Percentiles rank a stretch among this genome's conserved stretches.
Evolutionary conservation across 2,329 filamentous ascomycete species (phyloP).

Genomic region (Cadophora luteo-olivacea): DNA sequence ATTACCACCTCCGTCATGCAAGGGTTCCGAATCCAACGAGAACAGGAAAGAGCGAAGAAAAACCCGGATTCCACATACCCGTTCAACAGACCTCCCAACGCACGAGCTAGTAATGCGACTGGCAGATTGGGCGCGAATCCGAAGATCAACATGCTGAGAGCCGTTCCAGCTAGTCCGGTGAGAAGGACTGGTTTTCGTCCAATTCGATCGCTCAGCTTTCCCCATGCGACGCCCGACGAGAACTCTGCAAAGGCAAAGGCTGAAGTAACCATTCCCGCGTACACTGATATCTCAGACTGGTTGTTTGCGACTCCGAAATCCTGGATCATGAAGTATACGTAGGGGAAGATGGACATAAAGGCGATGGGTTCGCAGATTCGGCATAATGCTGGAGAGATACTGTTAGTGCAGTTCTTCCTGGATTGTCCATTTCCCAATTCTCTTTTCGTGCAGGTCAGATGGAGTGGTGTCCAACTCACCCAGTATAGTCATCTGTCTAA

Average conservation of each 20-base stretch:
- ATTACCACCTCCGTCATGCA: neutral
- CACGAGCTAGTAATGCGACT: slow-evolving; percentile 84
- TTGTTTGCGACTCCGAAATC: slow-evolving; percentile 86
- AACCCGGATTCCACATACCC: slow-evolving; percentile 63
- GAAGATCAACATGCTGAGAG: slow-evolving; percentile 90
- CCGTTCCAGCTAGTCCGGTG: slow-evolving; percentile 88
- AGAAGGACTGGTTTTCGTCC: slow-evolving; percentile 93
- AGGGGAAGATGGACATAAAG: slow-evolving; percentile 99
- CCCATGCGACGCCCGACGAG: slow-evolving; percentile 91
- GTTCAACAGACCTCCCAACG: slow-evolving; percentile 89
- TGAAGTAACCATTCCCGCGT: slow-evolving; percentile 94
- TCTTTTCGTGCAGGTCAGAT: neutral
- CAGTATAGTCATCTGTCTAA: slow-evolving; percentile 58
- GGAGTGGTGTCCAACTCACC: slow-evolving; percentile 48
- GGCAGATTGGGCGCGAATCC: slow-evolving; percentile 86
- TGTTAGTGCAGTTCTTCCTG: neutral
- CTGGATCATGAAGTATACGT: slow-evolving; percentile 97
- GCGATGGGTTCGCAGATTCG: slow-evolving; percentile 98
- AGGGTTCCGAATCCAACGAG: neutral
- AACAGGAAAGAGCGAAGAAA: neutral
- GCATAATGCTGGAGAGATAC: slow-evolving; percentile 72
- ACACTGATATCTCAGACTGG: slow-evolving; percentile 82
- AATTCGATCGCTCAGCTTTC: slow-evolving; percentile 86
- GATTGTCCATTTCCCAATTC: neutral
- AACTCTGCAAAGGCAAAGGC: slow-evolving; percentile 97